Evolutionary conservation across 805 yeast genomes (phyloP).

Genomic region (Vanderwaltozyma tropicalis): DNA sequence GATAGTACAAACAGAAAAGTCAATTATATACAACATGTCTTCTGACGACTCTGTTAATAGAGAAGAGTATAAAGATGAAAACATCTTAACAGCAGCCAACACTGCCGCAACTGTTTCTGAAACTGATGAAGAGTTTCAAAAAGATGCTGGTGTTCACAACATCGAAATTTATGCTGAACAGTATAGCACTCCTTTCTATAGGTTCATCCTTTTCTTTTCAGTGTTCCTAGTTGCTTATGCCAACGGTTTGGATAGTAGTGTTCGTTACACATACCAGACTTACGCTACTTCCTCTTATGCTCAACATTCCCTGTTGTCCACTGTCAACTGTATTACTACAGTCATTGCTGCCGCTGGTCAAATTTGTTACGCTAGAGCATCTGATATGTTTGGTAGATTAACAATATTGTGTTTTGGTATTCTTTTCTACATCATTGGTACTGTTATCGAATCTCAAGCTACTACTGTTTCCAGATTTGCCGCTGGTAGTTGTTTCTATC

Average conservation of each 20-base stretch:
- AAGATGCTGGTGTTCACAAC: slow-evolving; percentile 40
- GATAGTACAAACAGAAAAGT: neutral
- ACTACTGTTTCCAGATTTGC: slow-evolving; percentile 40
- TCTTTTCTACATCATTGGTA: slow-evolving; percentile 42
- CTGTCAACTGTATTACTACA: slow-evolving; percentile 43
- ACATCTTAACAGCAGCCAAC: neutral
- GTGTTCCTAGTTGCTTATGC: slow-evolving; percentile 48
- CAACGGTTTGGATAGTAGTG: slow-evolving; percentile 46
- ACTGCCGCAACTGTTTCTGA: neutral
- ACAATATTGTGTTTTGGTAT: slow-evolving; percentile 36
- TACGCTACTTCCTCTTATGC: slow-evolving; percentile 44
- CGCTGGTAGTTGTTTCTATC: slow-evolving; percentile 42
- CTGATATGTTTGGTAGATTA: slow-evolving; percentile 48
- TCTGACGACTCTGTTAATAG: neutral
- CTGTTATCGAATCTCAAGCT: slow-evolving; percentile 46
- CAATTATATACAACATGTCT: neutral
- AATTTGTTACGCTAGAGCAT: slow-evolving; percentile 43
- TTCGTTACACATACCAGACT: slow-evolving; percentile 35
- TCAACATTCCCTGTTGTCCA: slow-evolving; percentile 40
- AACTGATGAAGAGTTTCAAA: neutral
- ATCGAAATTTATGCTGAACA: slow-evolving; percentile 46
- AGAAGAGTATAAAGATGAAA: neutral
- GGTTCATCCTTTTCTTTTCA: slow-evolving; percentile 35
- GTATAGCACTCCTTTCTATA: slow-evolving; percentile 33
- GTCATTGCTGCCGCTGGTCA: slow-evolving; percentile 53